phyloP scores from a whole-genome alignment of 306 rosid genomes.

The Cajanus cajan region DNA sequence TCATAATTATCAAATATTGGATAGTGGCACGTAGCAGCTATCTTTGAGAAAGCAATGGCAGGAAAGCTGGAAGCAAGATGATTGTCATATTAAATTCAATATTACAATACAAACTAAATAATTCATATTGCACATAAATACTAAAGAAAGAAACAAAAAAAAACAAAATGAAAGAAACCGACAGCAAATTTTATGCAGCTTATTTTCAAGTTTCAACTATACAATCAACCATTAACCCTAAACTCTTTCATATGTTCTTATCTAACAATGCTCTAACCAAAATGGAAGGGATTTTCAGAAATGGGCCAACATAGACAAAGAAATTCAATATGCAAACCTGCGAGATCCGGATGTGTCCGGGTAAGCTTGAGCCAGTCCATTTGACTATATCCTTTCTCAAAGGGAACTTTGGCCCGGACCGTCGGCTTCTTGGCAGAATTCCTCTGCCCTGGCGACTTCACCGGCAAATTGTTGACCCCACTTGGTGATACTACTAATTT shows the following conservation, averaged over 20 bases:
- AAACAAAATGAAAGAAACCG: not conserved
- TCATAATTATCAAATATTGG: too few species aligned
- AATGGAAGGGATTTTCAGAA: not conserved
- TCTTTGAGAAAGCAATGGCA: not conserved
- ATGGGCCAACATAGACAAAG: not conserved
- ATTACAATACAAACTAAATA: too few species aligned
- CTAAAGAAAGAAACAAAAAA: too few species aligned
- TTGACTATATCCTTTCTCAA: constrained; percentile 95
- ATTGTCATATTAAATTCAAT: too few species aligned
- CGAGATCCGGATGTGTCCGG: constrained; percentile 86
- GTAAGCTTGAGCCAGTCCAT: constrained; percentile 98
- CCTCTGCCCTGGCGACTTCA: constrained; percentile 30
- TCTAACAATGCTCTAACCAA: not conserved
- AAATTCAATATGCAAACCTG: constrained; percentile 54
- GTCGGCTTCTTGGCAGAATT: constrained; percentile 47
- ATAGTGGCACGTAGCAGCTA: too few species aligned
- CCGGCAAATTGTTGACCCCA: constrained; percentile 37
- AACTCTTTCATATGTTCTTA: not conserved
- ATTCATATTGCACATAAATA: too few species aligned
- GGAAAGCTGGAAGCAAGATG: too few species aligned
- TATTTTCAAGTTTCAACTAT: constrained; percentile 8
- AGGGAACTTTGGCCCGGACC: constrained; percentile 84
- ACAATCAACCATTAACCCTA: not conserved
- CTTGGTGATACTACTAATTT: constrained; percentile 27
- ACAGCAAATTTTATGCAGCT: not conserved